A percentile compares a stretch with the other conserved stretches of the same genome.
Conservation (phyloP, 805 yeast genomes). For the Candida insectorum region DNA sequence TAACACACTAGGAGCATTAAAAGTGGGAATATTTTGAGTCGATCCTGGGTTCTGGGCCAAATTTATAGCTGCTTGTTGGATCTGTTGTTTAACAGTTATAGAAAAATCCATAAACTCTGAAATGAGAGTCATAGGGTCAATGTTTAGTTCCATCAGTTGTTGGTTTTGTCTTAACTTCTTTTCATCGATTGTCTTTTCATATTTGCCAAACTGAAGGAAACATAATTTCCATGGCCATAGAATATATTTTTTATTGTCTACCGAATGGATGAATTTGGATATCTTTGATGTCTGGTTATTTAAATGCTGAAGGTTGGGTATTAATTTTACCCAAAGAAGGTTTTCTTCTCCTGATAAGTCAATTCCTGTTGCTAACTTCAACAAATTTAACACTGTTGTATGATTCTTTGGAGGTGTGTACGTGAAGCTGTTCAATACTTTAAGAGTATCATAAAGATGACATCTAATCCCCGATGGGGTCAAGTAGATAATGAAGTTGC, state of each 20-base stretch:
- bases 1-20: constrained; percentile 17
- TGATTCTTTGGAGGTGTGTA: constrained; percentile 17
- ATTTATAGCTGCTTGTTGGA: constrained; percentile 9
- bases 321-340: constrained; percentile 58
- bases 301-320: constrained; percentile 66
- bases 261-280: constrained; percentile 52
- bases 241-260: constrained; percentile 52
- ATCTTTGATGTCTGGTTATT: constrained; percentile 66
- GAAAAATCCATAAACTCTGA: constrained; percentile 34
- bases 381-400: constrained; percentile 24
- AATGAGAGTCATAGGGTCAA: constrained; percentile 33
- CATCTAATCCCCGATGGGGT: constrained; percentile 43
- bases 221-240: constrained; percentile 75
- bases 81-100: constrained; percentile 19
- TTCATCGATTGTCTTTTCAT: constrained; percentile 12
- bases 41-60: constrained; percentile 6
- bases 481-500: constrained; percentile 34
- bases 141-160: constrained; percentile 20
- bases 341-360: constrained; percentile 22
- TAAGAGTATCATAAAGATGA: constrained; percentile 32
- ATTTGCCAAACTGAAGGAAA: constrained; percentile 48
- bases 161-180: constrained; percentile 14
- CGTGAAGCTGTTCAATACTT: constrained; percentile 21
- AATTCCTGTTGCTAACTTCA: constrained; percentile 34
- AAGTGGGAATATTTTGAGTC: constrained; percentile 6